Evolutionary conservation across 176 grass and related monocot genomes (phyloP), one percentile per base, ranked within the genome.

Genomic region (Hyparrhenia diplandra): DNA sequence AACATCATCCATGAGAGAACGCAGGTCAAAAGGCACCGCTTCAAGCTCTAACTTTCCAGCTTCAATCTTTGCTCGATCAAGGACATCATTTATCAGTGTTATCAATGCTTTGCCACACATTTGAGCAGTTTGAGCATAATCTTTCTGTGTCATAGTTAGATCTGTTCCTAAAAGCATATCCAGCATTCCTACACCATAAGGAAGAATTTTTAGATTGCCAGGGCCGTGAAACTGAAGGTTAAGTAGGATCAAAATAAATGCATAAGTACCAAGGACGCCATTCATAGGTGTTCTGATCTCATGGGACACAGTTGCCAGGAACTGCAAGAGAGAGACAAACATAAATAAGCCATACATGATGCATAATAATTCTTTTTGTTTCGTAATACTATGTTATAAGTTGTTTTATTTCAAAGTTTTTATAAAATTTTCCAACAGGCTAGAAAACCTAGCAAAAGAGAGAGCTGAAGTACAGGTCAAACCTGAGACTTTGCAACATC

Each of bases 201-300:
- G 54, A 45, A 61, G 39, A 54, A 21, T n/a, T 73, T 78, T 82
- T 23, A 86, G 37, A 83, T 67, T 25, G 61, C 6, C 59, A 41
- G 4, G 9, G 2, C 21, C 3, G 25, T 40, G 11, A 7, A 54
- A 68, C 29, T 42, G 20, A 6, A 74, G 21, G 79, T 35, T 74
- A 27, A 79, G 27, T 49, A 78, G 31, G 31, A 72, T 42, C 13
- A 36, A 29, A 90, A 31, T 32, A 40, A 90, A 49, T 20, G 51
- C 6, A 20, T 63, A 78, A 31, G 23, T 95, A 98, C 95, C 95
- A 20, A 98, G 88, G 74, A 98, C 92, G 2, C 95, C 95, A 80
- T 98, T 98, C 95, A 98, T 98, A 64, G 95, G 95, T 79, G 92
- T 98, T 89, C 95, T 93, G 72, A 98, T 95, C 87, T 98, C 95